Base-by-base conservation (phyloP, 768 basidiomycete genomes). In the Lactifluus pinguis region DNA sequence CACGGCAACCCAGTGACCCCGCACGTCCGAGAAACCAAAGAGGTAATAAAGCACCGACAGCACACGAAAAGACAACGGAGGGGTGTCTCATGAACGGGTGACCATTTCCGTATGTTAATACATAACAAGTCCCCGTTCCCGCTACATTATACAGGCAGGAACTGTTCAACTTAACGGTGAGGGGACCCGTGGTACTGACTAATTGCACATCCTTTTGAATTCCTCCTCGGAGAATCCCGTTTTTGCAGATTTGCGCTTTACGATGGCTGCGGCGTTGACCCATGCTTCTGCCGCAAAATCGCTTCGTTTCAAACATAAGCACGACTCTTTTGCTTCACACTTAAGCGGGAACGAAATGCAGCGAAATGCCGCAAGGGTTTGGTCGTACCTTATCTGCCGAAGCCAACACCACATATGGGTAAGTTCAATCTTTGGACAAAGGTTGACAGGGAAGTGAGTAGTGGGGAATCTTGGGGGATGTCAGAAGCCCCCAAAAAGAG, bases 381-480 rank as follows among this genome's bases (percentile, higher is more conserved):
- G 55, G 34, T 39, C 11, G 51, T 56, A 30, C 50, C 55, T 61
- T 52, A 61, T 56, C 60, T 47, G 51, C 45, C 34, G 55, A 56
- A 52, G 60, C 17, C 25, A 11, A n/a, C 36, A 13, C 34, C 17
- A 25, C 6, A 17, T 41, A 57, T 53, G 42, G 50, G 50, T 49
- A 57, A 4, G 61, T 50, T 38, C 38, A 21, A 42, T 53, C 50
- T 41, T 53, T 57, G 38, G 36, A 29, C 39, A 30, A 30, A 56
- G 38, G 13, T 54, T 61, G 61, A 58, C 61, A 62, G 61, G 41
- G 47, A 48, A 49, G 13, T 49, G 61, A 62, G 30, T 54, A 58
- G 57, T 45, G 51, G 47, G 54, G 61, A 62, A 62, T 56, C 54
- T 15, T 45, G 10, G 41, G 41, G 32, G n/a, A 6, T 10, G 5